phyloP scores from a whole-genome alignment of 2,329 filamentous ascomycete species.

The Curvularia lunata region DNA sequence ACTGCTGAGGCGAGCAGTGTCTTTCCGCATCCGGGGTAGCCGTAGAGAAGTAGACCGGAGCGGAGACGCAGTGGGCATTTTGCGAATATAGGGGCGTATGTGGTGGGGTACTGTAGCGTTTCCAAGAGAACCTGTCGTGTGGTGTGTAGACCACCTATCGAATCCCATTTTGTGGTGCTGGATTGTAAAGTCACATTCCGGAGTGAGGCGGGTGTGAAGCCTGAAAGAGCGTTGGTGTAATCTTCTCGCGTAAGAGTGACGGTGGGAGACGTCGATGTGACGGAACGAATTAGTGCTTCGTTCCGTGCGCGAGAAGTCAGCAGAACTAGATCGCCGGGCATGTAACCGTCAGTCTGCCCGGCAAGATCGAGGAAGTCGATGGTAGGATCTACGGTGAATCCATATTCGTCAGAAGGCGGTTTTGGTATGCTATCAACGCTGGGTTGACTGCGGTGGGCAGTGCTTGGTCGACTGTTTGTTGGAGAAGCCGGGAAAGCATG shows the following conservation, averaged over 20 bases:
- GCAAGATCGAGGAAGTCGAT: constrained; percentile 93
- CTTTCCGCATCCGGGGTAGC: constrained; percentile 95
- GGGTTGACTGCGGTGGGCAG: constrained; percentile 53
- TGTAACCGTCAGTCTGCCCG: constrained; percentile 94
- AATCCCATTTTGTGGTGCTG: constrained; percentile 88
- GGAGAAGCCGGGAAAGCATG: constrained; percentile 53
- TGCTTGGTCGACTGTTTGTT: constrained; percentile 54
- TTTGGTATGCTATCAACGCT: constrained; percentile 43
- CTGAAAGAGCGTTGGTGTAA: constrained; percentile 83
- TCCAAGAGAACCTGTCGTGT: constrained; percentile 92
- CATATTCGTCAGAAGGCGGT: constrained; percentile 49
- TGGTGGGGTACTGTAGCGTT: constrained; percentile 95
- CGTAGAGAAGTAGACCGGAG: constrained; percentile 90
- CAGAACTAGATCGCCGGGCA: constrained; percentile 90
- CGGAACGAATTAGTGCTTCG: constrained; percentile 87
- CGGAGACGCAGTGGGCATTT: constrained; percentile 94
- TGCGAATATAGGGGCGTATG: constrained; percentile 96
- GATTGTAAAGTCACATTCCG: constrained; percentile 93
- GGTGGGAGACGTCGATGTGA: constrained; percentile 54
- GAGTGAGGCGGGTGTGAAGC: constrained; percentile 92
- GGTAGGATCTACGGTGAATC: constrained; percentile 74
- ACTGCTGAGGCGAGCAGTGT: constrained; percentile 94
- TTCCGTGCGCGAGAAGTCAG: constrained; percentile 87
- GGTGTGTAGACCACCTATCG: constrained; percentile 85
- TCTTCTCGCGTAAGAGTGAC: constrained; percentile 74